Conservation (phyloP, 148 eudicot genomes). For the Bassia scoparia region DNA sequence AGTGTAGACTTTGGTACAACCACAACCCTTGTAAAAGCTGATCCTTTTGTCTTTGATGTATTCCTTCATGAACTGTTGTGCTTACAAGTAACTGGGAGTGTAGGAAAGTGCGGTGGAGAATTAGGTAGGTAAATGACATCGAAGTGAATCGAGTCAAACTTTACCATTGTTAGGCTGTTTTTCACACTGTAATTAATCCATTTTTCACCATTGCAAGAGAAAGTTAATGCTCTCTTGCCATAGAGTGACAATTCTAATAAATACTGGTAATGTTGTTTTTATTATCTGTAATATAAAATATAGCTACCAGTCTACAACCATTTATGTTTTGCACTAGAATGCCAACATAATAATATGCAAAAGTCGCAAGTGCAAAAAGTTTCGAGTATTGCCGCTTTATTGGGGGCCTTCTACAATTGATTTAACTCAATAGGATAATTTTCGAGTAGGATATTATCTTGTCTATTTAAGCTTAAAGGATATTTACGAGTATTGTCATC, state of each 20-base stretch:
- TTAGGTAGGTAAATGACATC: neutral
- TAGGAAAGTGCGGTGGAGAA: neutral
- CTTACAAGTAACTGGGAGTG: neutral
- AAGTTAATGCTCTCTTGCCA: neutral
- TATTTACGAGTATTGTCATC: too few species aligned
- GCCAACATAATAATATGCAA: too few species aligned
- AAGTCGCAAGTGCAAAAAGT: too few species aligned
- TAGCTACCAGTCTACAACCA: neutral
- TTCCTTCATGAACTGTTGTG: too few species aligned
- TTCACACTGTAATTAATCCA: neutral
- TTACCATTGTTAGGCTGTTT: neutral
- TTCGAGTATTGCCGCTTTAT: too few species aligned
- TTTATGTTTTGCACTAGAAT: too few species aligned
- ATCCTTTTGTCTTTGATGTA: neutral
- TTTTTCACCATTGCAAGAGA: neutral
- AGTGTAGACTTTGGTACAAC: neutral
- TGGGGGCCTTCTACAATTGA: too few species aligned
- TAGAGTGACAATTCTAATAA: neutral
- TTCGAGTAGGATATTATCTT: too few species aligned
- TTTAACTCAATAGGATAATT: too few species aligned
- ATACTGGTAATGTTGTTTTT: too few species aligned
- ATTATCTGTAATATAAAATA: neutral
- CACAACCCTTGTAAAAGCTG: neutral
- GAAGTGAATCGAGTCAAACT: neutral
- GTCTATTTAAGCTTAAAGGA: too few species aligned